These are phyloP conservation scores for Fusarium tricinctum DNA, from an alignment of 2,329 filamentous ascomycete species.

Conservation along the genomic window DNA sequence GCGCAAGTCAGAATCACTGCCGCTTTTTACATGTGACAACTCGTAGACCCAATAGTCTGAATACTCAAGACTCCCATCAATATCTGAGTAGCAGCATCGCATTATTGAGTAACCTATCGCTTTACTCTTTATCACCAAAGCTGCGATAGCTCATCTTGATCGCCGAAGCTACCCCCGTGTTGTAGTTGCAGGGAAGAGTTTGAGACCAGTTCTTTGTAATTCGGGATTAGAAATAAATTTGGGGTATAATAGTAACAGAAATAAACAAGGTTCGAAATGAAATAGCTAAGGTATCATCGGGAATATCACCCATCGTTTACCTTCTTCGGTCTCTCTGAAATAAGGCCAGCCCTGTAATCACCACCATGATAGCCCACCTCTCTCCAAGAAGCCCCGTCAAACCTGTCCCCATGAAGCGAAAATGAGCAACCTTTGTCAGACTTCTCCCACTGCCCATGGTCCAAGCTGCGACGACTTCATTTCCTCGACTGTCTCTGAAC, in stretches of 20 bases:
- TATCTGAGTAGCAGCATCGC: no score
- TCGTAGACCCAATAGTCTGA: no score
- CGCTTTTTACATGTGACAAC: no score
- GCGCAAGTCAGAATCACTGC: no score
- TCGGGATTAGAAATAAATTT: background rate
- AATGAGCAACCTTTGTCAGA: slow-evolving; percentile 41
- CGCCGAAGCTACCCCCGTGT: no score
- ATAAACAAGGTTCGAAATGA: background rate
- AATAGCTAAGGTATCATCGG: background rate
- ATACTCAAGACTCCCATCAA: no score
- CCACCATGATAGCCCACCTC: slow-evolving; percentile 48
- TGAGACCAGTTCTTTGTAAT: background rate
- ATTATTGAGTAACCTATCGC: no score
- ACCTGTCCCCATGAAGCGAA: slow-evolving; percentile 44
- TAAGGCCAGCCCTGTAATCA: slow-evolving; percentile 40
- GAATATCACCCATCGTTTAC: background rate
- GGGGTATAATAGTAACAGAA: background rate
- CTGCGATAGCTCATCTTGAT: no score
- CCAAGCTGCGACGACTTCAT: slow-evolving; percentile 47
- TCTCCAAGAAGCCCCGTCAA: slow-evolving; percentile 44
- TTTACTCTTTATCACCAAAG: no score
- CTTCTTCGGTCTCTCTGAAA: slow-evolving; percentile 29
- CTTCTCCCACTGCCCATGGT: slow-evolving; percentile 23
- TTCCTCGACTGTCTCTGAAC: slow-evolving; percentile 35
- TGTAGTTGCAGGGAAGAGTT: background rate